Percentiles rank a stretch among this genome's conserved stretches.
Conservation (phyloP, 768 basidiomycete species). For the Daedalea quercina region DNA sequence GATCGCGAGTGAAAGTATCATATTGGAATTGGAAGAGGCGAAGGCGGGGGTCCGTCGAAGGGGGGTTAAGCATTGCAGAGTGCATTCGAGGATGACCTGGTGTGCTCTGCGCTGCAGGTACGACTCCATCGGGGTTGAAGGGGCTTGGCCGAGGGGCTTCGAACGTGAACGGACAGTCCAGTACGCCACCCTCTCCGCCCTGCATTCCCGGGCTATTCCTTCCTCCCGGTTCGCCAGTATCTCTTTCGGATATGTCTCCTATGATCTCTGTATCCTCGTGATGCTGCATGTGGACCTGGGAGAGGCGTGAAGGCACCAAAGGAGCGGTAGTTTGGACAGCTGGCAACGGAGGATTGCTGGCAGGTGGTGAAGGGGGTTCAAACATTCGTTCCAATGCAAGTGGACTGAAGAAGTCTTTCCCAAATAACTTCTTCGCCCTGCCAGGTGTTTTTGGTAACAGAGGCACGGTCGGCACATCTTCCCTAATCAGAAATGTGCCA, state of each 20-base stretch:
- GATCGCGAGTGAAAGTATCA: constrained; percentile 93
- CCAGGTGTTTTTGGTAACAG: constrained; percentile 65
- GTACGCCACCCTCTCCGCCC: not conserved
- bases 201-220: not conserved
- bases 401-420: constrained; percentile 86
- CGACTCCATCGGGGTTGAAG: constrained; percentile 17
- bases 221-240: not conserved
- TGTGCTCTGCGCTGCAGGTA: constrained; percentile 58
- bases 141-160: constrained; percentile 43
- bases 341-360: constrained; percentile 17
- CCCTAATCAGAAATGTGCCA: constrained; percentile 74
- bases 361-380: constrained; percentile 83
- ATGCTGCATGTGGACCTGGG: constrained; percentile 29
- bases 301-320: constrained; percentile 28
- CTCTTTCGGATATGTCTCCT: not conserved
- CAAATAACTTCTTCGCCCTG: constrained; percentile 46
- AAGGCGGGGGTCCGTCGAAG: constrained; percentile 64
- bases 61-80: constrained; percentile 21
- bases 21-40: constrained; percentile 91
- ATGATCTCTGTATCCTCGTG: constrained; percentile 14
- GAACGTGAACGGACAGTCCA: constrained; percentile 67
- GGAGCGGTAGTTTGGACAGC: constrained; percentile 17
- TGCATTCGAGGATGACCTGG: constrained; percentile 31
- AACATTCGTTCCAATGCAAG: constrained; percentile 88
- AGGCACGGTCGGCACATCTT: constrained; percentile 51